Percentiles rank a stretch among this genome's conserved stretches.
Conservation (phyloP, 73 alveolate genomes). For the Tetrahymena elliotti region DNA sequence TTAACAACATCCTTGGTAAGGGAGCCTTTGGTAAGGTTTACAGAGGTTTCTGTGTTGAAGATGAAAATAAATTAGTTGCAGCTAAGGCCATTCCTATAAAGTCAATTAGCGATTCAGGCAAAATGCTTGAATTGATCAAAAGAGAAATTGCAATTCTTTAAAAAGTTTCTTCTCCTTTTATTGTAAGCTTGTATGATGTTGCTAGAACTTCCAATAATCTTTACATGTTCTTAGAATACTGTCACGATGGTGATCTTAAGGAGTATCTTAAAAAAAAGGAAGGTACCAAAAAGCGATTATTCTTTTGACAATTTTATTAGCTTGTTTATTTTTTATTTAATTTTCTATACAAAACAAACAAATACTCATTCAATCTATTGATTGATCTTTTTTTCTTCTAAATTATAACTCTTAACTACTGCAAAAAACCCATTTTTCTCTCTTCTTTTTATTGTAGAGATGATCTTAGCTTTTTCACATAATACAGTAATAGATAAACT, state of each 20-base stretch:
- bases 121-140: conserved; percentile 32
- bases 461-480: background rate
- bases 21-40: conserved; percentile 42
- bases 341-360: background rate
- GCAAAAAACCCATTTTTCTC: background rate
- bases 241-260: conserved; percentile 43
- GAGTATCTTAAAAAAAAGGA: conserved; percentile 38
- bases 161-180: conserved; percentile 18
- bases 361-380: too few relatives aligned
- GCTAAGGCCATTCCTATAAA: conserved; percentile 19
- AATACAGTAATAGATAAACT: background rate
- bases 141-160: conserved; percentile 44
- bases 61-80: conserved; percentile 41
- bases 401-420: background rate
- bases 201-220: conserved; percentile 40
- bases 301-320: background rate
- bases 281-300: background rate
- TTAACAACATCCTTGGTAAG: conserved; percentile 18
- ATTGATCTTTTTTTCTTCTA: background rate
- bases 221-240: conserved; percentile 36
- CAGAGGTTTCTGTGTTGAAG: conserved; percentile 34
- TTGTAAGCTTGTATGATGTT: conserved; percentile 37
- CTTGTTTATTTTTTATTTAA: background rate
- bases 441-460: background rate
- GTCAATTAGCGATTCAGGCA: conserved; percentile 33